Percentiles rank a stretch among this genome's conserved stretches.
Evolutionary conservation across 2,329 filamentous ascomycete species (phyloP).

Genomic region (Fusarium pseudocircinatum): DNA sequence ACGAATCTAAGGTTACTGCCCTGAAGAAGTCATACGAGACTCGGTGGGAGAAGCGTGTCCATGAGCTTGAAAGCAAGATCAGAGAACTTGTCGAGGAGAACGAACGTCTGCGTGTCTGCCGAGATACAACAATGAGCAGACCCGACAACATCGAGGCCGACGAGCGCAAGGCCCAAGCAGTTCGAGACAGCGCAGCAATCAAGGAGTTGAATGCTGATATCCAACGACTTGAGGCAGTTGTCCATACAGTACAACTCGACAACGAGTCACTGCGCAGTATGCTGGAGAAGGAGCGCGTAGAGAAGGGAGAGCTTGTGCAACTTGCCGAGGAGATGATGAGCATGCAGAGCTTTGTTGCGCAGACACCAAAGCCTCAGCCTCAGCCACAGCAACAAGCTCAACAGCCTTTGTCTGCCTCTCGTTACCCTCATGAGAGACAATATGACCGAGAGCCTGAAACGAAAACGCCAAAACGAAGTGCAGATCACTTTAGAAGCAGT

Average conservation of each 20-base stretch:
- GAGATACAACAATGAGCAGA: conserved; percentile 72
- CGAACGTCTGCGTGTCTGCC: conserved; percentile 73
- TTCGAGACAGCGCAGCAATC: conserved; percentile 73
- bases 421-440: conserved; percentile 34
- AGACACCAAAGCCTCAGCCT: conserved; percentile 36
- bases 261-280: conserved; percentile 72
- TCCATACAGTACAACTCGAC: conserved; percentile 74
- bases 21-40: conserved; percentile 87
- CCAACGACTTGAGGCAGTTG: conserved; percentile 77
- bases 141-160: conserved; percentile 57
- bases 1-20: conserved; percentile 93
- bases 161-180: conserved; percentile 66
- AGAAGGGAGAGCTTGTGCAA: conserved; percentile 84
- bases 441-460: conserved; percentile 41
- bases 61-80: conserved; percentile 78
- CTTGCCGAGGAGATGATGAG: conserved; percentile 86
- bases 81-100: conserved; percentile 78
- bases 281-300: conserved; percentile 78
- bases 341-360: conserved; percentile 64
- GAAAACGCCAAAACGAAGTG: conserved; percentile 48
- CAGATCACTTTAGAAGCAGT: conserved; percentile 55
- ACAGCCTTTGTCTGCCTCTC: conserved; percentile 31
- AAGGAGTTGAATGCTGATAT: conserved; percentile 77
- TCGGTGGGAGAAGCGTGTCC: conserved; percentile 88
- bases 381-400: conserved; percentile 38